A percentile compares a stretch with the other conserved stretches of the same genome.
Conservation (phyloP, 805 yeast genomes). For the Barnettozyma populi region DNA sequence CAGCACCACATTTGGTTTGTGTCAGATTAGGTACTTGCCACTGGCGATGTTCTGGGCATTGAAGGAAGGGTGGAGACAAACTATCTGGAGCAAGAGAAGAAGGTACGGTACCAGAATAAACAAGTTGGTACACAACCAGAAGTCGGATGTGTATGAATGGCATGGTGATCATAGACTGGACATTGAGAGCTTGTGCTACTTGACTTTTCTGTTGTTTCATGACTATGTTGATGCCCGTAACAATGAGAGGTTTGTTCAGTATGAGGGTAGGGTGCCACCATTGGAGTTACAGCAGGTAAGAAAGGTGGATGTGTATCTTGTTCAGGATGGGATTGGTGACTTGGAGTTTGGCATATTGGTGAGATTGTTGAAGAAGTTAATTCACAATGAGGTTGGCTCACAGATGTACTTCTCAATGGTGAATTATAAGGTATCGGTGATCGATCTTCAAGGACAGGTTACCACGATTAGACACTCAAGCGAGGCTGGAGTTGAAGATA, state of each 20-base stretch:
- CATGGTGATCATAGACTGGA: slow-evolving; percentile 3
- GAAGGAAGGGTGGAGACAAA: background rate
- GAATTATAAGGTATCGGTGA: slow-evolving; percentile 2
- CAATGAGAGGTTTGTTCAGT: background rate
- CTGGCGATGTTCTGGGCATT: background rate
- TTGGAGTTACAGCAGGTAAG: background rate
- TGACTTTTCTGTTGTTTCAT: slow-evolving; percentile 2
- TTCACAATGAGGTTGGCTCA: background rate
- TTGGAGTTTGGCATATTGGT: slow-evolving; percentile 1
- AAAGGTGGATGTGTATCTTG: background rate
- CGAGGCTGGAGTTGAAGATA: background rate
- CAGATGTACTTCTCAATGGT: slow-evolving; percentile 1
- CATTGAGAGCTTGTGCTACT: slow-evolving; percentile 5
- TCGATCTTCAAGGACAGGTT: background rate
- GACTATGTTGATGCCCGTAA: background rate
- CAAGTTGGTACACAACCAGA: background rate
- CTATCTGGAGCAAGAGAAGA: background rate
- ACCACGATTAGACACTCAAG: background rate
- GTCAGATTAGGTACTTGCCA: background rate
- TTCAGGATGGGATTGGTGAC: background rate
- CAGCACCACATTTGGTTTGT: background rate
- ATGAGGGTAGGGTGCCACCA: background rate
- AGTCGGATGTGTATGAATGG: slow-evolving; percentile 2
- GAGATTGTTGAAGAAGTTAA: background rate
- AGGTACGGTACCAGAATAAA: background rate